phyloP scores from a whole-genome alignment of 2,329 filamentous ascomycete genomes.

The Thielaviopsis musarum region DNA sequence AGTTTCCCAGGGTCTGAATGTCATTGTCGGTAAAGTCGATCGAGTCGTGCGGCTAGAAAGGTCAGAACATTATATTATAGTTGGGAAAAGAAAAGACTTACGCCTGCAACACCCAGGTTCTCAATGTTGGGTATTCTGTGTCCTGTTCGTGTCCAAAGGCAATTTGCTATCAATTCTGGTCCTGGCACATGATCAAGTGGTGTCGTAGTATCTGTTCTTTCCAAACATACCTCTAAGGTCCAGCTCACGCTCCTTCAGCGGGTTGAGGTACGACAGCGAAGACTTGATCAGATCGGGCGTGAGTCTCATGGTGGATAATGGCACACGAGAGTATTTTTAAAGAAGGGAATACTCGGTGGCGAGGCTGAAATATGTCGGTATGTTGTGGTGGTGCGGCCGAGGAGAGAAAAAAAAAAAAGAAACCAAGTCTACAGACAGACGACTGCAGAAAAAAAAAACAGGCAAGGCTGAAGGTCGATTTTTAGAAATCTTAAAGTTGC shows the following conservation, averaged over 20 bases:
- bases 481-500: neutral
- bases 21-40: conserved; percentile 99
- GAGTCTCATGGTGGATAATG: conserved; percentile 59
- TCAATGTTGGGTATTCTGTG: conserved; percentile 96
- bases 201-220: conserved; percentile 97
- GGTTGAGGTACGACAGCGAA: conserved; percentile 96
- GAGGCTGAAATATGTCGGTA: neutral
- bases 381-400: neutral
- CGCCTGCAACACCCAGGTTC: conserved; percentile 87
- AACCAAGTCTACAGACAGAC: neutral
- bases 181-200: conserved; percentile 31
- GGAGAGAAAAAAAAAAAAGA: neutral
- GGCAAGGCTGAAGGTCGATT: conserved; percentile 10
- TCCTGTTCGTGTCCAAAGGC: conserved; percentile 45
- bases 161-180: conserved; percentile 71
- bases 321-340: neutral
- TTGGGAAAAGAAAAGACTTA: conserved; percentile 29
- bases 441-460: neutral
- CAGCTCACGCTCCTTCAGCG: conserved; percentile 95
- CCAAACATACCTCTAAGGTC: conserved; percentile 95
- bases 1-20: conserved; percentile 76
- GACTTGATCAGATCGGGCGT: conserved; percentile 86
- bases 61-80: neutral
- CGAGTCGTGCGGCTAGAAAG: conserved; percentile 66
- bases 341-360: neutral